Base-by-base conservation (phyloP, 441 rosid species). In the Gossypium davidsonii region DNA sequence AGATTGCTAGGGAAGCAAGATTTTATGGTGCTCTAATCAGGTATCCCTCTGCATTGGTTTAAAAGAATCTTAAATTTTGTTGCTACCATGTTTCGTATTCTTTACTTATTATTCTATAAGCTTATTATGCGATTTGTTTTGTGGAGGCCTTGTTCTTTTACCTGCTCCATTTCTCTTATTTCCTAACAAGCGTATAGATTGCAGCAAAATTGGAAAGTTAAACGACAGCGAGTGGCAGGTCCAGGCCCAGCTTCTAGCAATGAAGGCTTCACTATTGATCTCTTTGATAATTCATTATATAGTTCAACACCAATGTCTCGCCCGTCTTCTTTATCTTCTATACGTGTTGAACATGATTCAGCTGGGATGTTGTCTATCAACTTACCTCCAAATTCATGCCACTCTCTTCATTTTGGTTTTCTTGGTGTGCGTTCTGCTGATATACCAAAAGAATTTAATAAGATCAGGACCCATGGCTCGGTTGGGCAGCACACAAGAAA, bases 121-220 rank as follows among this genome's bases (percentile, higher is more conserved):
- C 15, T 25, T 34, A 8, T 25, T 46, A n/a, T 46, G 11, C 0
- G 4, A 68, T 55, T 56, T 74, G 26, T 53, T 5, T 56, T 26
- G 21, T 57, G 46, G 20, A 25, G 21, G 10, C 48, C 44, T 49
- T 46, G 10, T 64, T 42, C 61, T 39, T 74, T 46, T 21, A 66
- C 62, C 60, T 49, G 48, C 25, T 51, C 31, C 21, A 68, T 65
- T 48, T 61, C 12, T 58, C 52, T 18, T 23, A 0, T 64, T 70
- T 70, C 12, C 77, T 84, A 80, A 79, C 76, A 77, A 75, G 79
- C 79, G 73, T 56, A 85, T 84, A 92, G 98, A 82, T 89, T 94
- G 91, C 98, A 94, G 97, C 91, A 85, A 83, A 94, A 92, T 81
- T 94, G 98, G 98, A 94, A 94, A 88, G 86, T 94, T 74, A 94